Percentiles rank a stretch among this genome's conserved stretches.
Evolutionary conservation across 441 rosid genomes (phyloP).

Genomic region (Erodium moschatum): DNA sequence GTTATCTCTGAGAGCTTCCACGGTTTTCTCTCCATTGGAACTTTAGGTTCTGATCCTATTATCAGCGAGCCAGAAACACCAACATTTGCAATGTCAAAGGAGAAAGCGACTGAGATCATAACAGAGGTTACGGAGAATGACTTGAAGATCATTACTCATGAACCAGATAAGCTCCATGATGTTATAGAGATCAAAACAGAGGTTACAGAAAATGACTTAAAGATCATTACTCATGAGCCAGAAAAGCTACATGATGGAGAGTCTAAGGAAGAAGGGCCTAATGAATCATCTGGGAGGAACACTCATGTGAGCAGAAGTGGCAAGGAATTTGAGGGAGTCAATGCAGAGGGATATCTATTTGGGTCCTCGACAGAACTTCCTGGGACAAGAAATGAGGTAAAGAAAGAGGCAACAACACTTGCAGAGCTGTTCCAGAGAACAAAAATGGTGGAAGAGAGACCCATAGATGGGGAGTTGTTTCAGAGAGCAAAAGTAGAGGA

Average conservation of each 20-base stretch:
- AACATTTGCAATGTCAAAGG: slow-evolving; percentile 46
- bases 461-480: neutral
- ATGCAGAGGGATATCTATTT: slow-evolving; percentile 54
- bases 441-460: neutral
- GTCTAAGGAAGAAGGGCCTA: slow-evolving; percentile 48
- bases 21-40: slow-evolving; percentile 84
- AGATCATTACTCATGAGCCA: slow-evolving; percentile 46
- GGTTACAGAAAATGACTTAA: slow-evolving; percentile 55
- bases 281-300: slow-evolving; percentile 53
- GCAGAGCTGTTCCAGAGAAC: slow-evolving; percentile 7
- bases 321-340: slow-evolving; percentile 37
- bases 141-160: slow-evolving; percentile 49
- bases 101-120: slow-evolving; percentile 32
- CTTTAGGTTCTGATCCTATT: slow-evolving; percentile 55
- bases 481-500: neutral
- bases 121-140: slow-evolving; percentile 49
- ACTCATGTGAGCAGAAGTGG: slow-evolving; percentile 50
- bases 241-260: slow-evolving; percentile 75
- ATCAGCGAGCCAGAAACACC: slow-evolving; percentile 56
- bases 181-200: slow-evolving; percentile 28
- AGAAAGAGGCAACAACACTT: slow-evolving; percentile 31
- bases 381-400: slow-evolving; percentile 37
- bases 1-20: slow-evolving; percentile 47
- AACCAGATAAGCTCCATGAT: slow-evolving; percentile 47
- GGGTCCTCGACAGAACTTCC: slow-evolving; percentile 51